Evolutionary conservation across 108 stramenopile species (phyloP).

Genomic region (Ochromonas danica): DNA sequence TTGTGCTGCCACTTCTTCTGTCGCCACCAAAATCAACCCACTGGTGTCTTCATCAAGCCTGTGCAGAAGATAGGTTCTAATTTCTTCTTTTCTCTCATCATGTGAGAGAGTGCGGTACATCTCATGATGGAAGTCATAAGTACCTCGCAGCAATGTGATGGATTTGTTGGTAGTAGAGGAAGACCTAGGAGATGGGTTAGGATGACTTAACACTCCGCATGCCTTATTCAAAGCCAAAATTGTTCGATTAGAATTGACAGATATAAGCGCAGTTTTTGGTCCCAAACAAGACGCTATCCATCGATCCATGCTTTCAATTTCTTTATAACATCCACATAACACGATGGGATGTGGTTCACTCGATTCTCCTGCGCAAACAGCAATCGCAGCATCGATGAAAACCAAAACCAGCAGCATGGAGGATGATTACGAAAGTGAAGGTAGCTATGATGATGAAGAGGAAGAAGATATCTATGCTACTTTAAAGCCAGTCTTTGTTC

Average conservation of each 20-base stretch:
- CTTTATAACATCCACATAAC: too few relatives aligned
- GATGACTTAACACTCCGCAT: neutral
- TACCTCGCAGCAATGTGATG: neutral
- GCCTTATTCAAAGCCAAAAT: neutral
- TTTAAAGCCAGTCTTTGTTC: conserved; percentile 36
- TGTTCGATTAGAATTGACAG: neutral
- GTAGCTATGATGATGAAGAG: conserved; percentile 20
- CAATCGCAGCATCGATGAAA: too few relatives aligned
- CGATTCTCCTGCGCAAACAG: too few relatives aligned
- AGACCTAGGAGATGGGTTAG: too few relatives aligned
- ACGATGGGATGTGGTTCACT: too few relatives aligned
- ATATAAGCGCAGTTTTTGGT: too few relatives aligned
- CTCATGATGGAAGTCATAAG: neutral
- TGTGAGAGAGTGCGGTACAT: neutral
- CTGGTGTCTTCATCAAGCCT: neutral
- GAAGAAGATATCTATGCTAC: conserved; percentile 7
- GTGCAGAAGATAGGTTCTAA: neutral
- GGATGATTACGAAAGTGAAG: neutral
- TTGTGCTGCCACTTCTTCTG: neutral
- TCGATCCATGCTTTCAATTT: too few relatives aligned
- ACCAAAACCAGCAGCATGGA: too few relatives aligned
- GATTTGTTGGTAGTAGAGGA: neutral
- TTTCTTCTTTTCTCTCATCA: neutral
- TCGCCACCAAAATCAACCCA: neutral
- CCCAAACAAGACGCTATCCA: too few relatives aligned